phyloP scores from a whole-genome alignment of 2,329 filamentous ascomycete species.

The Escovopsis sp. region DNA sequence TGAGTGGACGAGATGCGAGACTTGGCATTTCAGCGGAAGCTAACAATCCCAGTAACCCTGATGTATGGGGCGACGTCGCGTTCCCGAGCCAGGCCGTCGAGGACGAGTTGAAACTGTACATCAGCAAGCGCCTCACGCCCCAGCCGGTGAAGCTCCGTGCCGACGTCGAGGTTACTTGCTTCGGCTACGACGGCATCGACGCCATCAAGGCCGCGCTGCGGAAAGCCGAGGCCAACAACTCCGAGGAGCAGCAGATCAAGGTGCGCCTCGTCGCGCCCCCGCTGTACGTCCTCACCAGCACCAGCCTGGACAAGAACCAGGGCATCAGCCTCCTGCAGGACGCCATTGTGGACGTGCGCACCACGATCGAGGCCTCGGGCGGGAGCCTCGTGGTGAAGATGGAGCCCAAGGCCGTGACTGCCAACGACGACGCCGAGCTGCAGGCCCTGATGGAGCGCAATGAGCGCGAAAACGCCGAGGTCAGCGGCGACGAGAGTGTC shows the following conservation, averaged over 20 bases:
- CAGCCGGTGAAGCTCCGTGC: slow-evolving; percentile 98
- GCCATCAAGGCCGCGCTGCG: slow-evolving; percentile 89
- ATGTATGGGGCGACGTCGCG: slow-evolving; percentile 84
- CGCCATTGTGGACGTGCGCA: slow-evolving; percentile 75
- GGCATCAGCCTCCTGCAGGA: slow-evolving; percentile 78
- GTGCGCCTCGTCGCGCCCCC: slow-evolving; percentile 97
- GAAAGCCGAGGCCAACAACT: slow-evolving; percentile 86
- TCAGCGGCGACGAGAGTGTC: slow-evolving; percentile 92
- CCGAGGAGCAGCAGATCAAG: slow-evolving; percentile 85
- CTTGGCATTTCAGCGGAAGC: not conserved
- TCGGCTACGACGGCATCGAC: slow-evolving; percentile 95
- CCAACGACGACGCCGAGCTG: slow-evolving; percentile 93
- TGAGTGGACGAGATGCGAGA: no score
- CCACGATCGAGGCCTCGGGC: slow-evolving; percentile 61
- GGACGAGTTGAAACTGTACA: slow-evolving; percentile 87
- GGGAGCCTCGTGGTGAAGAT: slow-evolving; percentile 86
- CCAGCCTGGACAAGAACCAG: slow-evolving; percentile 81
- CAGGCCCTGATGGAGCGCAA: slow-evolving; percentile 98
- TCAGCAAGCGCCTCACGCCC: slow-evolving; percentile 89
- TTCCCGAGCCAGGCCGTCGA: slow-evolving; percentile 78
- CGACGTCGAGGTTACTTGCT: slow-evolving; percentile 91
- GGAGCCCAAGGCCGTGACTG: slow-evolving; percentile 97
- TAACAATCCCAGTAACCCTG: slow-evolving; percentile 55
- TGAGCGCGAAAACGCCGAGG: slow-evolving; percentile 93
- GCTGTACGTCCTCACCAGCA: slow-evolving; percentile 89